Evolutionary conservation across 805 yeast species (phyloP), one percentile per base, ranked within the genome.

Genomic region (Saccharomycodes ludwigii): DNA sequence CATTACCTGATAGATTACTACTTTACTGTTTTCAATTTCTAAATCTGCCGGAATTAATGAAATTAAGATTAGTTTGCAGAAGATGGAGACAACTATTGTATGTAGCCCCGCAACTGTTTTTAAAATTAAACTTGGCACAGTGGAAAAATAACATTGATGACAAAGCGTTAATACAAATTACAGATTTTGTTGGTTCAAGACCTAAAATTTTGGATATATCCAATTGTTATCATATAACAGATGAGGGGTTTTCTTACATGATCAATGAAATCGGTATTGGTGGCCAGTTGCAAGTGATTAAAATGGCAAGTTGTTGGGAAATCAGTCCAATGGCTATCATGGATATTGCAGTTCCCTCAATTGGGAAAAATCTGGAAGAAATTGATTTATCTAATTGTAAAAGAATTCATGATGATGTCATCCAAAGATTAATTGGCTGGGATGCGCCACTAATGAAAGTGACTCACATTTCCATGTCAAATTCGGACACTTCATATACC

Each of bases 311-410:
- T 11, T 76, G 71, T 29, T 79, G 88, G 88, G 82, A 76, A 42
- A 72, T 80, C 6, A 69, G 76, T 37, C 82, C 84, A 2, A 75
- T 77, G 82, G 80, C 86, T 3, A 76, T 79, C 19, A 76, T 79
- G 84, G 88, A 80, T 48, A 52, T 79, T 25, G 68, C 83, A 2
- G 73, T 69, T 2, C 76, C 77, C 0, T 63, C 69, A 41, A 73
- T 77, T 20, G 85, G 85, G 6, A 58, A 63, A 21, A 54, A 65
- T 39, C 54, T 80, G 23, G 71, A 63, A 33, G 73, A 69, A 32
- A 58, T 80, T 14, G 84, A 79, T 48, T 57, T 80, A 26, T 67
- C 81, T 7, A 78, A 80, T 50, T 80, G 88, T 43, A 58, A 85
- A 15, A 76, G 74, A 42, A 83, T 79, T 2, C 61, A 73, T 31